Percentiles rank a stretch among this genome's conserved stretches.
phyloP scores from a whole-genome alignment of 805 yeast species.

The Lachancea meyersii region DNA sequence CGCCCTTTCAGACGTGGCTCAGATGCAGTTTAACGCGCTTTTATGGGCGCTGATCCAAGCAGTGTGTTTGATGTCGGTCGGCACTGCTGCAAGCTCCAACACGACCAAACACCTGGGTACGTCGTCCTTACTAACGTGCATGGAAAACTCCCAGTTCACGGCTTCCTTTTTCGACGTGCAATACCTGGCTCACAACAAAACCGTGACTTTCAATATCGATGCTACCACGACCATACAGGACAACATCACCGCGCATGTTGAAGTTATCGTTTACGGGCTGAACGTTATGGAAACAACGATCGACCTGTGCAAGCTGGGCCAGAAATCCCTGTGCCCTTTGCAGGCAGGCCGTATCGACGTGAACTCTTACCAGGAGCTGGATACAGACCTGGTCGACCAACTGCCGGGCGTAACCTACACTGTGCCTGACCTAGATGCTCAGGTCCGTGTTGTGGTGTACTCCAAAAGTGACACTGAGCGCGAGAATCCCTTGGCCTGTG shows the following conservation, averaged over 20 bases:
- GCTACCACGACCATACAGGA: constrained; percentile 77
- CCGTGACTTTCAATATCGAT: constrained; percentile 60
- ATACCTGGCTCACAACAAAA: constrained; percentile 58
- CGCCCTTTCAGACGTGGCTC: neutral
- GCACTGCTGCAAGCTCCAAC: constrained; percentile 2
- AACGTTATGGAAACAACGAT: constrained; percentile 49
- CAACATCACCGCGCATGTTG: constrained; percentile 57
- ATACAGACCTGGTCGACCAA: constrained; percentile 37
- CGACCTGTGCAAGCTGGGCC: constrained; percentile 57
- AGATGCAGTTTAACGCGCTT: neutral
- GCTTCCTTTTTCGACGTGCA: constrained; percentile 76
- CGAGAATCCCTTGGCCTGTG: constrained; percentile 70
- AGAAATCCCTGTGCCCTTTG: constrained; percentile 70
- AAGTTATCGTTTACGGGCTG: constrained; percentile 76
- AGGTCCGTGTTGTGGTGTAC: constrained; percentile 68
- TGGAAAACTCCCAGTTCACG: constrained; percentile 81
- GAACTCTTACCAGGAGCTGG: constrained; percentile 41
- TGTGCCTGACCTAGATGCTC: constrained; percentile 91
- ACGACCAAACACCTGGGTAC: constrained; percentile 38
- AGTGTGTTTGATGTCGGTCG: neutral
- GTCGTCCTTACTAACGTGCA: constrained; percentile 79
- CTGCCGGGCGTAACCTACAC: constrained; percentile 84
- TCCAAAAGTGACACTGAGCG: constrained; percentile 40
- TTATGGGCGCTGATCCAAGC: neutral
- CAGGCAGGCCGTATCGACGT: constrained; percentile 82